Conservation (phyloP, 2,329 filamentous ascomycete genomes). For the Alternaria sp. region DNA sequence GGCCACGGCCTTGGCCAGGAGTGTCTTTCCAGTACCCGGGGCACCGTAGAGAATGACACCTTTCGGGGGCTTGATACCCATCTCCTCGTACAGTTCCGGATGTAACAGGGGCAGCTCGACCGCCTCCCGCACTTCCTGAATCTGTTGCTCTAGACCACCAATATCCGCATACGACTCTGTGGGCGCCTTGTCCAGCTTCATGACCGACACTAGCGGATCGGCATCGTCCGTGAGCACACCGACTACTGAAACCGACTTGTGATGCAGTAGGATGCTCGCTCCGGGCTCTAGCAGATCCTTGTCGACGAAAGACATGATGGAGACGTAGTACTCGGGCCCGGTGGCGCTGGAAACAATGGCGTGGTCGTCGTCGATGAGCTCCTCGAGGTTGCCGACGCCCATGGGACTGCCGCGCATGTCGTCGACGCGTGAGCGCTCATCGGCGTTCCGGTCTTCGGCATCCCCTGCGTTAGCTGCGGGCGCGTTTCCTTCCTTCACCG, state of each 20-base stretch:
- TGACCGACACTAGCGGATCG: conserved; percentile 93
- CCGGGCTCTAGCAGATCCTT: conserved; percentile 97
- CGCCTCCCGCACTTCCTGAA: conserved; percentile 96
- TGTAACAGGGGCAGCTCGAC: conserved; percentile 94
- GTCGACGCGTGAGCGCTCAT: conserved; percentile 92
- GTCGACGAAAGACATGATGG: conserved; percentile 99
- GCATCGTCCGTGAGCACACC: conserved; percentile 96
- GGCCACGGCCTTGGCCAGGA: conserved; percentile 94
- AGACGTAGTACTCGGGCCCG: conserved; percentile 98
- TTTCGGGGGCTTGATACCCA: conserved; percentile 99
- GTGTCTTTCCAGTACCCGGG: conserved; percentile 94
- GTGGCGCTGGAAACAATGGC: conserved; percentile 98
- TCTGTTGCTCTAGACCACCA: conserved; percentile 91
- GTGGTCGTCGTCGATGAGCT: conserved; percentile 99
- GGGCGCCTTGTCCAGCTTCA: conserved; percentile 99
- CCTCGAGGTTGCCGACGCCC: conserved; percentile 96
- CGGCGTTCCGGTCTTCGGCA: conserved; percentile 84
- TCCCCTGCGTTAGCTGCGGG: conserved; percentile 65
- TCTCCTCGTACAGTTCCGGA: conserved; percentile 97
- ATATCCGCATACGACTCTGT: conserved; percentile 99
- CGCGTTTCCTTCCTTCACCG: conserved; percentile 59
- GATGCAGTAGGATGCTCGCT: conserved; percentile 91
- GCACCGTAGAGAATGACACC: conserved; percentile 98
- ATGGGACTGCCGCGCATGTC: conserved; percentile 99
- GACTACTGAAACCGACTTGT: conserved; percentile 97